Evolutionary conservation across 108 stramenopile species (phyloP).

Genomic region (Pseudonitzschia multiseries): DNA sequence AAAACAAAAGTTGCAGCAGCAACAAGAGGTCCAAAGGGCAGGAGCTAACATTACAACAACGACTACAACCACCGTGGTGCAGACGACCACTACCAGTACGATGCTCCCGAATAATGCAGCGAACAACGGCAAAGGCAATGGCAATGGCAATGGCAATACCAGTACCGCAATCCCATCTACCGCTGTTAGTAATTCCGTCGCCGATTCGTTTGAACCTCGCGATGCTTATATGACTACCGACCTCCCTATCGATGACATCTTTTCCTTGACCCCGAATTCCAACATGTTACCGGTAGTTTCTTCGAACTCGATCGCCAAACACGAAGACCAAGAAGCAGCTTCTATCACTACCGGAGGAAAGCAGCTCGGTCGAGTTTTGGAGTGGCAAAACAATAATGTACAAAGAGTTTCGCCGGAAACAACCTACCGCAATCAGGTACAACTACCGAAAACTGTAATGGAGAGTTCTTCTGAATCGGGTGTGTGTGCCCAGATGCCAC

Average conservation of each 20-base stretch:
- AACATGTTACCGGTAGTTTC: constrained; percentile 8
- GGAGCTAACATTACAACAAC: constrained; percentile 4
- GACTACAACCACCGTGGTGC: constrained; percentile 6
- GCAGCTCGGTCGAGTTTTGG: neutral
- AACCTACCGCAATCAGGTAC: neutral
- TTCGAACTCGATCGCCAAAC: neutral
- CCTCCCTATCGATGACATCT: neutral
- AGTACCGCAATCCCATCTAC: neutral
- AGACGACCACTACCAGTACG: constrained; percentile 5
- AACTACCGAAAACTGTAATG: neutral
- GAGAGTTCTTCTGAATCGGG: neutral
- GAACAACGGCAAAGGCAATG: neutral
- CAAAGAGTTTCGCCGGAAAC: constrained; percentile 1
- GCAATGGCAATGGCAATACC: neutral
- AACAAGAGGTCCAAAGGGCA: neutral
- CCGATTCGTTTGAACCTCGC: neutral
- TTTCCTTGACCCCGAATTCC: neutral
- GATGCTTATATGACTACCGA: neutral
- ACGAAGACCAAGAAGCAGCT: neutral
- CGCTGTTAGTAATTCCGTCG: neutral
- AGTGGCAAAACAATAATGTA: neutral
- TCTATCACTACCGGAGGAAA: neutral
- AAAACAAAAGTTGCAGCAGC: neutral
- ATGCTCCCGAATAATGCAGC: neutral
- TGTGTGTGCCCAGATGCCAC: neutral